phyloP scores from a whole-genome alignment of 1,139 yeast genomes.

The Suhomyces bribrorum region DNA sequence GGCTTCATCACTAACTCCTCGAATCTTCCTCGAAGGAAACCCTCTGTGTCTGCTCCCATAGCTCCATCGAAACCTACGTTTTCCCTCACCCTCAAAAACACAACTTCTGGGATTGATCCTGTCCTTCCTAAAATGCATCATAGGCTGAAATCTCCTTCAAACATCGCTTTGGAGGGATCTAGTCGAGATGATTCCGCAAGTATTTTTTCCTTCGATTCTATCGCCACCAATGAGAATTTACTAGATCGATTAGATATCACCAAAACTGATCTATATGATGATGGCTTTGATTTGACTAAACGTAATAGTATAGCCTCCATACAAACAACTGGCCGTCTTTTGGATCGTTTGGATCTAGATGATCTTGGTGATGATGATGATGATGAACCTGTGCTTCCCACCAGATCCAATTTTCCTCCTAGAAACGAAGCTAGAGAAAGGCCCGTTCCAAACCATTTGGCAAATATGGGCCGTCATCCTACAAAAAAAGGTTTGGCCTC shows the following conservation, averaged over 20 bases:
- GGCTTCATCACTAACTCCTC: not conserved
- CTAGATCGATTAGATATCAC: constrained; percentile 38
- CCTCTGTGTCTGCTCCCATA: not conserved
- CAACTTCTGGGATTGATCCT: not conserved
- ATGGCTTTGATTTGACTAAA: constrained; percentile 19
- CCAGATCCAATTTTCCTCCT: not conserved
- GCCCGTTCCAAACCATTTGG: constrained; percentile 4
- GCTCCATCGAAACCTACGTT: not conserved
- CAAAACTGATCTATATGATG: constrained; percentile 17
- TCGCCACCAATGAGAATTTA: constrained; percentile 44
- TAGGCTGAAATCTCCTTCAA: not conserved
- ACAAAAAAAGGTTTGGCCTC: constrained; percentile 11
- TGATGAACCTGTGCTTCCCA: not conserved
- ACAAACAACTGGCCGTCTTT: constrained; percentile 34
- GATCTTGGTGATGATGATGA: constrained; percentile 17
- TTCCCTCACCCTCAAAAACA: not conserved
- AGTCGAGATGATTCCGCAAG: constrained; percentile 29
- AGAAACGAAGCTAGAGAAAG: not conserved
- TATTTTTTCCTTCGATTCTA: constrained; percentile 48
- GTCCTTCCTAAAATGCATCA: not conserved
- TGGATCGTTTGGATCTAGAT: constrained; percentile 35
- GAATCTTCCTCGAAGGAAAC: not conserved
- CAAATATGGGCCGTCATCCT: constrained; percentile 7
- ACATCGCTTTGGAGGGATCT: not conserved
- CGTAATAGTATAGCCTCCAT: constrained; percentile 32